Percentiles rank a stretch among this genome's conserved stretches.
Conservation (phyloP, 352 stramenopile genomes). For the Globisporangium middletonii region DNA sequence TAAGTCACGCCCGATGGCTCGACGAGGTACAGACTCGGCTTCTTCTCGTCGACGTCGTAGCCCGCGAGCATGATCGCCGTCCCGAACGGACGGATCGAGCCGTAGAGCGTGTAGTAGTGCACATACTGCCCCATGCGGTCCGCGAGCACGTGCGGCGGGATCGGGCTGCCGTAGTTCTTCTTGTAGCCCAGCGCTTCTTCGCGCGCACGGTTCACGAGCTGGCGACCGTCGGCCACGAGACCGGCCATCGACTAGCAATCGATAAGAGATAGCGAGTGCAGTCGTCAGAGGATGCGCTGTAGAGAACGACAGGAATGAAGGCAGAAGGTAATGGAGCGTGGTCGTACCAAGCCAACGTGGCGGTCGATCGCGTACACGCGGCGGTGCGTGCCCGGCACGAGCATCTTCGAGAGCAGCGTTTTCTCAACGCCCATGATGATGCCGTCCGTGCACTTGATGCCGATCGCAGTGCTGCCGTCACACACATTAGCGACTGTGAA, state of each 20-base stretch:
- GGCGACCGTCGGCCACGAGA: conserved; percentile 93
- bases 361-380: conserved; percentile 88
- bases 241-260: conserved; percentile 87
- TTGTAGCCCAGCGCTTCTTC: conserved; percentile 94
- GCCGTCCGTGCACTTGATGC: conserved; percentile 97
- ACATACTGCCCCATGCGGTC: conserved; percentile 96
- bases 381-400: conserved; percentile 86
- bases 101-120: conserved; percentile 99
- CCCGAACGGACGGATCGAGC: conserved; percentile 96
- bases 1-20: conserved; percentile 91
- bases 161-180: conserved; percentile 94
- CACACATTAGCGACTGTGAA: no score
- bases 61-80: conserved; percentile 93
- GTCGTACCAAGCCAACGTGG: conserved; percentile 83
- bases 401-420: conserved; percentile 90
- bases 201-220: conserved; percentile 94
- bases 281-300: neutral
- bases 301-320: neutral
- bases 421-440: conserved; percentile 98
- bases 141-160: conserved; percentile 91
- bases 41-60: conserved; percentile 93
- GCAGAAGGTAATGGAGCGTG: neutral
- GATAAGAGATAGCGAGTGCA: neutral
- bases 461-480: conserved; percentile 88
- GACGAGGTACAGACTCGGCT: conserved; percentile 88